Evolutionary conservation across 2,329 filamentous ascomycete species (phyloP).

Genomic region (Claviceps digitariae): DNA sequence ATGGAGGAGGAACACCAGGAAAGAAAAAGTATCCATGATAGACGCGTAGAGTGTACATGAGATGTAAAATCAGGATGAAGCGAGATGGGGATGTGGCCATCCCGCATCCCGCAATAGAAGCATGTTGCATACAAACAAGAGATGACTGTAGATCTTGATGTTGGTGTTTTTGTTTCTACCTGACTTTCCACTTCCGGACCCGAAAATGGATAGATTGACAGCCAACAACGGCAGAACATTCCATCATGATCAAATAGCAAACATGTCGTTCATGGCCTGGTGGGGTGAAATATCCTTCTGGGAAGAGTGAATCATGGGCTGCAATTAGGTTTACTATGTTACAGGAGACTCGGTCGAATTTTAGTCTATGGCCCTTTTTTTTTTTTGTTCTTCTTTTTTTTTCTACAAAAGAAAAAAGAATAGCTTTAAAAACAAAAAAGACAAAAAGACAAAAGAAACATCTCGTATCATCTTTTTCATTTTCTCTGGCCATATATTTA

Average conservation of each 20-base stretch:
- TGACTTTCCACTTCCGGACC: too few species aligned
- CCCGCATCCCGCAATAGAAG: too few species aligned
- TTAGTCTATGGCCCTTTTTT: conserved; percentile 1
- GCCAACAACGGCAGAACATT: too few species aligned
- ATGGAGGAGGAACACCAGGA: too few species aligned
- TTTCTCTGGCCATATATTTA: neutral
- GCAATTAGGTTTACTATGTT: neutral
- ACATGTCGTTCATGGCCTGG: too few species aligned
- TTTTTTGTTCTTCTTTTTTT: neutral
- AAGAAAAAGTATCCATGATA: neutral
- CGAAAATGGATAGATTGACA: too few species aligned
- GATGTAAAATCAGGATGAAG: too few species aligned
- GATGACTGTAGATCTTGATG: too few species aligned
- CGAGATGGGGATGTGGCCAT: too few species aligned
- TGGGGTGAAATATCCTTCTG: neutral
- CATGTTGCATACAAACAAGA: too few species aligned
- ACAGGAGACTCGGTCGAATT: conserved; percentile 4
- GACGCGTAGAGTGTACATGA: neutral
- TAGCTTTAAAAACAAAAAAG: neutral
- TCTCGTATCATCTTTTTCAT: neutral
- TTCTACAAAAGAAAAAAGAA: neutral
- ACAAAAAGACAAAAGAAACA: neutral
- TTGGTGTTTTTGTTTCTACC: too few species aligned
- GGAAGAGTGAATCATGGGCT: neutral
- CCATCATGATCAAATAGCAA: too few species aligned